Base-by-base conservation (phyloP, 2,329 filamentous ascomycete species). In the Cladosporium sp. region DNA sequence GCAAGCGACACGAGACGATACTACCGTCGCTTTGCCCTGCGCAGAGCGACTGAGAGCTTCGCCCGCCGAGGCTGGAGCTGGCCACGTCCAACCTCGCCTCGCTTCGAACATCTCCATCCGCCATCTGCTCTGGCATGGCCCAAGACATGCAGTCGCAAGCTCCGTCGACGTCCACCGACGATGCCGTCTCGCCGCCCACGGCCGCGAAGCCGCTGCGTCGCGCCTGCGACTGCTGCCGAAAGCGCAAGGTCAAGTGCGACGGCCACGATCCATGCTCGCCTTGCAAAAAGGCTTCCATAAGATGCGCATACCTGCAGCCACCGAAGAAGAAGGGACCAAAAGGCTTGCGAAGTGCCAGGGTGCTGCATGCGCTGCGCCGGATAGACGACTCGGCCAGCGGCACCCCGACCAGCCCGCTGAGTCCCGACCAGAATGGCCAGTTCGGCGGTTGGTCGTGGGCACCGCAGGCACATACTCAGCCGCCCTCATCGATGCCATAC, bases 321-420 rank as follows among this genome's bases (percentile, higher is more conserved):
- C 62, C 66, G 9, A 67, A 66, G 59, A 69, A 69, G 62, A 69
- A 69, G 52, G 67, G 67, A 1, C 67, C 67, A 5, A 68, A 68
- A 43, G 66, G 67, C 9, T 52, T 69, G 54, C 55, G 67, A 19
- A 67, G 64, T 53, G 64, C 64, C 5, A 56, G 63, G 40, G 67
- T 69, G 13, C 54, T 69, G 16, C 65, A 68, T 56, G 66, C 64
- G 4, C 50, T 69, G 38, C 61, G 67, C 9, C 55, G 58, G 34
- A 69, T 69, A 43, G 65, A 68, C 51, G 63, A 68, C 43, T 57
- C 59, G 31, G 60, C 58, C 6, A 59, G 58, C 11, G 57, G 52
- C 10, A 59, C 51, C n/a, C 60, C 63, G 8, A 57, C 57, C 3
- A 61, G 57, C 28, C 59, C 63, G 8, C 46, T 58, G 14, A 63